Percentiles rank a stretch among this genome's conserved stretches.
phyloP scores from a whole-genome alignment of 2,329 filamentous ascomycete species.

The Ophiocordyceps robertsii region DNA sequence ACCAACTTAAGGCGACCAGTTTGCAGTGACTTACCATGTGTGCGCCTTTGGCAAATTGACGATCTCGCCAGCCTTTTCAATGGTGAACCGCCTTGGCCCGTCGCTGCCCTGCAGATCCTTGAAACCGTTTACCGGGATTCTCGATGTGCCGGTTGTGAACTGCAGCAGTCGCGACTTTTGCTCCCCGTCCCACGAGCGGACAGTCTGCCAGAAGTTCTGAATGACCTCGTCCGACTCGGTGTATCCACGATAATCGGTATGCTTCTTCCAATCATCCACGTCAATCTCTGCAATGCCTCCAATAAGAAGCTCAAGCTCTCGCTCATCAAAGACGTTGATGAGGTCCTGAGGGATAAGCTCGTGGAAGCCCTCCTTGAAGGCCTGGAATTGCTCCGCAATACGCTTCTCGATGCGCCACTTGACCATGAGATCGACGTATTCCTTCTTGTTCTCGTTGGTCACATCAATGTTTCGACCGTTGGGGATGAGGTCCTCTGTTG shows the following conservation, averaged over 20 bases:
- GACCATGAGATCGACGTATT: slow-evolving; percentile 96
- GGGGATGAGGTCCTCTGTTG: slow-evolving; percentile 86
- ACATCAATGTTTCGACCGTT: slow-evolving; percentile 85
- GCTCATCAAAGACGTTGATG: slow-evolving; percentile 97
- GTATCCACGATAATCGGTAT: slow-evolving; percentile 97
- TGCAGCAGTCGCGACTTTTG: slow-evolving; percentile 94
- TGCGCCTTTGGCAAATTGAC: slow-evolving; percentile 90
- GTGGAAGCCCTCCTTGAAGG: slow-evolving; percentile 94
- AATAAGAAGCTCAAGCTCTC: slow-evolving; percentile 89
- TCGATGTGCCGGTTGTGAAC: slow-evolving; percentile 92
- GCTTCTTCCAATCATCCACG: slow-evolving; percentile 99
- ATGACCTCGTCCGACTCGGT: slow-evolving; percentile 96
- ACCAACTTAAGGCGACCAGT: background rate
- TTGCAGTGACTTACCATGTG: slow-evolving; percentile 61
- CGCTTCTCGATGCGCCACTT: slow-evolving; percentile 99
- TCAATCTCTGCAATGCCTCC: slow-evolving; percentile 99
- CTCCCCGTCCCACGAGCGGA: slow-evolving; percentile 93
- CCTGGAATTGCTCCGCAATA: slow-evolving; percentile 95
- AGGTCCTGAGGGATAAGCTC: slow-evolving; percentile 93
- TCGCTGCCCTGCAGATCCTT: slow-evolving; percentile 97
- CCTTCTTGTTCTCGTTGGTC: slow-evolving; percentile 96
- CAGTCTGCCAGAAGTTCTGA: slow-evolving; percentile 97
- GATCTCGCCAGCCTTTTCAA: slow-evolving; percentile 91
- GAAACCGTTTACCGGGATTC: slow-evolving; percentile 98
- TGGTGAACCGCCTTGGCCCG: slow-evolving; percentile 88